Base-by-base conservation (phyloP, 1,139 yeast genomes). In the Blastobotrys proliferans region DNA sequence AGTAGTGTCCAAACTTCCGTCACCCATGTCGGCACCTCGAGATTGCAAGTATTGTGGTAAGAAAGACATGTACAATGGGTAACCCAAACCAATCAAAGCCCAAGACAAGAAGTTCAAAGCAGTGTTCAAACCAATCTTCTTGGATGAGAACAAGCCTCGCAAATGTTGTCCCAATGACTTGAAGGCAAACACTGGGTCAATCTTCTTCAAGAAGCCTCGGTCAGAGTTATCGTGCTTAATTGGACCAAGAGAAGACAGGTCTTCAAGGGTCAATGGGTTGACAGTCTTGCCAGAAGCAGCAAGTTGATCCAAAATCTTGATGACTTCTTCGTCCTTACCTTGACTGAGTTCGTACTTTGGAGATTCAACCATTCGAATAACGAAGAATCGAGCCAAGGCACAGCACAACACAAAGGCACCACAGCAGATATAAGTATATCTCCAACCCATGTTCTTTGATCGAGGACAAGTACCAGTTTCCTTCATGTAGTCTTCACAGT, bases 311-410 rank as follows among this genome's bases (percentile, higher is more conserved):
- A 56, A 39, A 16, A 54, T 55, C 22, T 35, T 35, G 40, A 57
- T 51, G 29, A 54, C 81, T 53, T 74, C 77, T 26, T 60, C 75
- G 51, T 78, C 83, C 52, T 74, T 64, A 33, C 76, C 75, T 49
- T 70, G 69, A 2, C 80, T 56, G 27, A 78, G 67, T 46, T 76
- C 65, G 55, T 69, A 77, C 52, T 78, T 78, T 30, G 83, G 83
- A 37, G 82, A 73, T 57, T 78, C 83, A 35, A 71, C 66, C 51
- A 78, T 59, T 46, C 68, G 62, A 38, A 77, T 60, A 16, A 75
- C 65, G 10, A 76, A 67, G 8, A 77, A 55, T 46, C 83, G 67
- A 13, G 66, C 41, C 19, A 75, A 37, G 1, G 81, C 79, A 50
- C 72, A 67, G 20, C 68, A 63, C 39, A 79, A 54, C 6, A 77